Conservation (phyloP, 2,329 filamentous ascomycete species). For the Cercospora zeae-maydis region DNA sequence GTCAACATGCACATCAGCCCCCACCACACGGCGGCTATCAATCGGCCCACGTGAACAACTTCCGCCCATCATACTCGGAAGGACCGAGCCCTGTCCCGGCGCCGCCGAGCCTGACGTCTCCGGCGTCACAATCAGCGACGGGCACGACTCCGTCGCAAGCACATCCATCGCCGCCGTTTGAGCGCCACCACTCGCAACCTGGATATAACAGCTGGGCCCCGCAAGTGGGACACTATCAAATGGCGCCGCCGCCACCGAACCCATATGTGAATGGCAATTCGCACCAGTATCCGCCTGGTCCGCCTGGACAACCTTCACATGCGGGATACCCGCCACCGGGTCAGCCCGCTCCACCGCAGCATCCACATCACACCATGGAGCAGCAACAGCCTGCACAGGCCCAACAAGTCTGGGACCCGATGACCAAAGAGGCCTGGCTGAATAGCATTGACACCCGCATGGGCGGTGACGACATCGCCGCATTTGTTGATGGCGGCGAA, state of each 20-base stretch:
- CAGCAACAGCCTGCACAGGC: conserved; percentile 13
- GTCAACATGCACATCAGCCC: conserved; percentile 5
- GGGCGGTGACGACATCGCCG: conserved; percentile 41
- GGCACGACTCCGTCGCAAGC: conserved; percentile 28
- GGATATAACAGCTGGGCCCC: conserved; percentile 26
- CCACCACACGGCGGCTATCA: conserved; percentile 10
- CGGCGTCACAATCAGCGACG: conserved; percentile 26
- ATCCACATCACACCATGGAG: conserved; percentile 11
- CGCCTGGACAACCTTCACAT: conserved; percentile 11
- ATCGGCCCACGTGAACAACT: conserved; percentile 25
- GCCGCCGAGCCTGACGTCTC: conserved; percentile 30
- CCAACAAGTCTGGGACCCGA: conserved; percentile 27
- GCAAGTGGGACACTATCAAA: conserved; percentile 23
- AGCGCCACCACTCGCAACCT: conserved; percentile 18
- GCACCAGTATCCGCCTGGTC: conserved; percentile 15
- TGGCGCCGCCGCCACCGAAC: conserved; percentile 23
- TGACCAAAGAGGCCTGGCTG: conserved; percentile 37
- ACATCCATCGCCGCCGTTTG: conserved; percentile 28
- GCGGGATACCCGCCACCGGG: conserved; percentile 16
- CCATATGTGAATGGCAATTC: conserved; percentile 23
- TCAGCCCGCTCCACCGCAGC: conserved; percentile 11
- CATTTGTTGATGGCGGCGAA: conserved; percentile 40
- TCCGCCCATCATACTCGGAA: conserved; percentile 28
- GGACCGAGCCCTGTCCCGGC: conserved; percentile 20
- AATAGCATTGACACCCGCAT: conserved; percentile 38